phyloP scores from a whole-genome alignment of 345 rosid species.

The Aurinia saxatilis region DNA sequence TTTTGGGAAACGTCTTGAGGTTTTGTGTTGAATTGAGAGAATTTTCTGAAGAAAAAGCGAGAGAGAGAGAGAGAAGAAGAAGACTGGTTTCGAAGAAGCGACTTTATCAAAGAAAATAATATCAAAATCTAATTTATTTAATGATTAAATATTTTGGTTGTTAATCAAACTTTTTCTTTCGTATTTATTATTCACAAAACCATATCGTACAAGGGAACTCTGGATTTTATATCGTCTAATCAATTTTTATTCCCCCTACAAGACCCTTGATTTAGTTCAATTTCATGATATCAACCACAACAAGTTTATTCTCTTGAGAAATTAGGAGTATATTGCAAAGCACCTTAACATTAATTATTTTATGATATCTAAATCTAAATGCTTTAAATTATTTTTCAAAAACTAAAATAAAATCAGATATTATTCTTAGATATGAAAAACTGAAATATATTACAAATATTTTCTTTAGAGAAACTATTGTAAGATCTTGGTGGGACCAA shows the following conservation, averaged over 20 bases:
- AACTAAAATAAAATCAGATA: no score
- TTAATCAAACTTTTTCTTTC: constrained; percentile 27
- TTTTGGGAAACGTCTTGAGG: neutral
- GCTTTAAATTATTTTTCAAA: no score
- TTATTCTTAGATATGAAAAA: neutral
- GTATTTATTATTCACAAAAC: constrained; percentile 21
- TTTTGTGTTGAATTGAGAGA: neutral
- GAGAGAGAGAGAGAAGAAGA: neutral
- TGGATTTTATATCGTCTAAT: neutral
- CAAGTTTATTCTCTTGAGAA: neutral
- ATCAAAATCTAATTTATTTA: constrained; percentile 5
- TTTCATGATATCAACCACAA: neutral
- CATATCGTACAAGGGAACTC: constrained; percentile 27
- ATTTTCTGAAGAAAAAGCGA: neutral
- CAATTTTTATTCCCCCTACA: neutral
- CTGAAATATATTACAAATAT: constrained; percentile 2
- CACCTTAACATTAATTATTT: no score
- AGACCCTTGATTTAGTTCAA: neutral
- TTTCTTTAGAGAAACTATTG: neutral
- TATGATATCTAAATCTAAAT: no score
- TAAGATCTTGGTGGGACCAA: neutral
- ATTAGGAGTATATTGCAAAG: neutral
- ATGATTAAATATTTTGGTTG: constrained; percentile 22
- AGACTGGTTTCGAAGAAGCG: constrained; percentile 10
- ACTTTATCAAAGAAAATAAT: constrained; percentile 16